These are phyloP conservation scores for Diaporthe sp. DNA, from an alignment of 2,329 filamentous ascomycete species.

Conservation along the genomic window DNA sequence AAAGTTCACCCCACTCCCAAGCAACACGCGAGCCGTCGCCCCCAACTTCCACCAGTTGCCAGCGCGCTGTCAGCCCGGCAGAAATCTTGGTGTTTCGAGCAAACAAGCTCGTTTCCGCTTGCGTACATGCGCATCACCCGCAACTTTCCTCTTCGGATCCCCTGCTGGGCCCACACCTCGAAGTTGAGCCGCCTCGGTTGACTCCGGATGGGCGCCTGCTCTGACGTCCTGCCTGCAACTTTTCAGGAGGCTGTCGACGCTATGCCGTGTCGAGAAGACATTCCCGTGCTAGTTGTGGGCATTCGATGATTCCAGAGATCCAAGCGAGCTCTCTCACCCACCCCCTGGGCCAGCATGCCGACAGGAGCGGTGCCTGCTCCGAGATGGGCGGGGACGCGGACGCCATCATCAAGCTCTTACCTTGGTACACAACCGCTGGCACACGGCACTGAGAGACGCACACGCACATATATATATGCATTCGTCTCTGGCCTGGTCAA, in stretches of 20 bases:
- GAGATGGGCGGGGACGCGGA: neutral
- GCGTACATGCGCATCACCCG: constrained; percentile 10
- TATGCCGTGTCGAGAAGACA: constrained; percentile 13
- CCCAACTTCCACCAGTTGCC: constrained; percentile 29
- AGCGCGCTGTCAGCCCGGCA: constrained; percentile 12
- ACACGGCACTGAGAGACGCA: neutral
- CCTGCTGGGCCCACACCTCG: neutral
- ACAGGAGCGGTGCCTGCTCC: neutral
- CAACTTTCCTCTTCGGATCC: neutral
- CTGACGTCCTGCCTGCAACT: constrained; percentile 20
- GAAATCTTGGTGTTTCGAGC: constrained; percentile 32
- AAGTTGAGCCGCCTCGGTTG: constrained; percentile 31
- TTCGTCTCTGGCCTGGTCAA: neutral
- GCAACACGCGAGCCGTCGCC: constrained; percentile 21
- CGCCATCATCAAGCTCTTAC: neutral
- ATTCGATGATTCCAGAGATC: constrained; percentile 16
- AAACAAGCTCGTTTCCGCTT: constrained; percentile 30
- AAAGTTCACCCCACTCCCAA: constrained; percentile 8
- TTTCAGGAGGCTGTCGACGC: constrained; percentile 24
- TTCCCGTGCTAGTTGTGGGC: constrained; percentile 15
- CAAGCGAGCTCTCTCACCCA: neutral
- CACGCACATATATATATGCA: constrained; percentile 1
- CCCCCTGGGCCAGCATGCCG: constrained; percentile 11
- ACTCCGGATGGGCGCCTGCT: constrained; percentile 29
- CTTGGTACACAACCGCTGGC: neutral